Conservation (phyloP, 768 basidiomycete genomes). For the Russula ochroleuca region DNA sequence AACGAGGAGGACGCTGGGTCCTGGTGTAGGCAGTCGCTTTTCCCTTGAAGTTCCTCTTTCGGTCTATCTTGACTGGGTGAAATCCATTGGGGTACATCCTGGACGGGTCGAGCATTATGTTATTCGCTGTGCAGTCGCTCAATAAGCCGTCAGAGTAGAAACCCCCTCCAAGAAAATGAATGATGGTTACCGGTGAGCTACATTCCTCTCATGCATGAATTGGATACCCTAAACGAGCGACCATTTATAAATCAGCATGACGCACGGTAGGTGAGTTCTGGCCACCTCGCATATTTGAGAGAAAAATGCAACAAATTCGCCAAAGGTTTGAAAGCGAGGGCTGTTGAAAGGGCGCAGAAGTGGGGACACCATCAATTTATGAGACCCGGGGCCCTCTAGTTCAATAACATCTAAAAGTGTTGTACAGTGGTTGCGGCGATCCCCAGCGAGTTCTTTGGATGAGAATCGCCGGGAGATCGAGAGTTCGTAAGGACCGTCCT, state of each 20-base stretch:
- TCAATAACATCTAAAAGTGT: slow-evolving; percentile 30
- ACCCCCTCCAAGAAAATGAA: not conserved
- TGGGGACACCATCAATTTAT: slow-evolving; percentile 35
- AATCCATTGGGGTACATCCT: slow-evolving; percentile 32
- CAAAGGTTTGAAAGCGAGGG: slow-evolving; percentile 36
- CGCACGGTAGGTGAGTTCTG: not conserved
- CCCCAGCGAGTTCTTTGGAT: slow-evolving; percentile 24
- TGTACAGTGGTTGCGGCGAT: slow-evolving; percentile 33
- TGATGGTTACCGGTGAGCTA: slow-evolving; percentile 35
- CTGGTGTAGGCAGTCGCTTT: slow-evolving; percentile 28
- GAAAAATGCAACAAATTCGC: slow-evolving; percentile 37
- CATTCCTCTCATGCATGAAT: slow-evolving; percentile 29
- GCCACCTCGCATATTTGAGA: slow-evolving; percentile 37
- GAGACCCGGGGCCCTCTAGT: slow-evolving; percentile 17
- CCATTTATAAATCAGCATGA: not conserved
- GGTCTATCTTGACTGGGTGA: slow-evolving; percentile 29
- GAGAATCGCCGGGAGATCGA: slow-evolving; percentile 11
- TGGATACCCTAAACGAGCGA: slow-evolving; percentile 26
- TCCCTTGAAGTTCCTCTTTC: slow-evolving; percentile 30
- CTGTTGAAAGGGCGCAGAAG: slow-evolving; percentile 31
- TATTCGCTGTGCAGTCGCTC: slow-evolving; percentile 25
- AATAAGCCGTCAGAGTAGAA: not conserved
- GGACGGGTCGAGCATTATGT: slow-evolving; percentile 34
- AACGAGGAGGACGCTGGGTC: slow-evolving; percentile 31
- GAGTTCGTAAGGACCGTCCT: slow-evolving; percentile 20